Conservation (phyloP, 495 filamentous ascomycete species). For the Daldinia grandis region DNA sequence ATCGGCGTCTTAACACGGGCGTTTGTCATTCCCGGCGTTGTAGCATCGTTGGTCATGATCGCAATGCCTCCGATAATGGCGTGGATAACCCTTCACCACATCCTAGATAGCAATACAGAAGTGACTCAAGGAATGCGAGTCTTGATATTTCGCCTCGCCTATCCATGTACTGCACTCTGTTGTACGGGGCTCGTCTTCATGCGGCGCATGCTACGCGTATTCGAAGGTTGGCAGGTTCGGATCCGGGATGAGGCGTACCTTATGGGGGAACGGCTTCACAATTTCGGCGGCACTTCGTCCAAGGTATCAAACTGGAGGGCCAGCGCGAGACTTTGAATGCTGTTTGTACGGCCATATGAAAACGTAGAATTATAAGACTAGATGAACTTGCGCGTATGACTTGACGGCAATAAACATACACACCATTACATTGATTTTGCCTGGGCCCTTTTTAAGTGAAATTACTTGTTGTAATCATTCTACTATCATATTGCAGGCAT, state of each 20-base stretch:
- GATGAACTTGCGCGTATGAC: slow-evolving; percentile 5
- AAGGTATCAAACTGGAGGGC: slow-evolving; percentile 47
- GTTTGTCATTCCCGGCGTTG: slow-evolving; percentile 76
- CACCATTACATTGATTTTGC: neutral
- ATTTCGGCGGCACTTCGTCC: slow-evolving; percentile 62
- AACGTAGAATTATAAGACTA: neutral
- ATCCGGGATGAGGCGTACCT: slow-evolving; percentile 96
- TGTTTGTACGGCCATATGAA: neutral
- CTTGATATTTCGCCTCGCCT: slow-evolving; percentile 75
- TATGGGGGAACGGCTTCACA: slow-evolving; percentile 92
- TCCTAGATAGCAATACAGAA: slow-evolving; percentile 44
- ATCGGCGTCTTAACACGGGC: slow-evolving; percentile 78
- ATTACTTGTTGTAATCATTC: neutral
- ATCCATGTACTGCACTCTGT: slow-evolving; percentile 65
- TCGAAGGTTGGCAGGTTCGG: slow-evolving; percentile 79
- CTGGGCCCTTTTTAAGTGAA: neutral
- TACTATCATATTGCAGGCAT: neutral
- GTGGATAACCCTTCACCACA: slow-evolving; percentile 42
- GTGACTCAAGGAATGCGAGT: slow-evolving; percentile 55
- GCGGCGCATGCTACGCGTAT: slow-evolving; percentile 65
- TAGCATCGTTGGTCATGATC: slow-evolving; percentile 68
- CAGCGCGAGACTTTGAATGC: slow-evolving; percentile 40
- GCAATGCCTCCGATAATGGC: slow-evolving; percentile 59
- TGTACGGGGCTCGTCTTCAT: slow-evolving; percentile 47
- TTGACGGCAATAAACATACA: slow-evolving; percentile 1